These are phyloP conservation scores for Ogataea hybrid DNA, from an alignment of 1,139 yeast species.

Conservation along the genomic window DNA sequence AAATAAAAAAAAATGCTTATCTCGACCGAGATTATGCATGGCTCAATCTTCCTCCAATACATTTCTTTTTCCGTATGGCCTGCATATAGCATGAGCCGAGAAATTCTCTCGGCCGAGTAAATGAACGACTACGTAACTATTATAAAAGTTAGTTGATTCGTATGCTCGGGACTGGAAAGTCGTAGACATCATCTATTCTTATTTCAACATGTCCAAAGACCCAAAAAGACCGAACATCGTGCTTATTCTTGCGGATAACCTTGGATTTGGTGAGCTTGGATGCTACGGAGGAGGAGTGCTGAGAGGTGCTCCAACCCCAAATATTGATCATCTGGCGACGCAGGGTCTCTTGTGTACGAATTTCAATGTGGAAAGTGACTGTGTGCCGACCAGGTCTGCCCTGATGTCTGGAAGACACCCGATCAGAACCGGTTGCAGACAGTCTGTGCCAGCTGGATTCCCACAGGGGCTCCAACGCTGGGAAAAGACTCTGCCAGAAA, in stretches of 20 bases:
- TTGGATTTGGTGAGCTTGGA: conserved; percentile 1
- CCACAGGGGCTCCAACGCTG: neutral
- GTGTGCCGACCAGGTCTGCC: conserved; percentile 1
- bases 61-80: conserved; percentile 1
- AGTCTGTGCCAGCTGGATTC: neutral
- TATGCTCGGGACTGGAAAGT: conserved; percentile 1
- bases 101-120: conserved; percentile 1
- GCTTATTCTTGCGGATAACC: conserved; percentile 1
- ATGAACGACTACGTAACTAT: conserved; percentile 1
- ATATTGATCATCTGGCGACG: conserved; percentile 1
- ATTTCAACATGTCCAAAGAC: conserved; percentile 1
- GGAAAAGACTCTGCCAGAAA: neutral
- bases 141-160: conserved; percentile 1
- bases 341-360: conserved; percentile 1
- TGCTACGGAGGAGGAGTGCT: conserved; percentile 1
- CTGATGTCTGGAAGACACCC: conserved; percentile 1
- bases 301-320: conserved; percentile 2
- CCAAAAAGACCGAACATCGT: conserved; percentile 1
- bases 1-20: conserved; percentile 1
- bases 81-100: conserved; percentile 1
- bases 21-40: conserved; percentile 1
- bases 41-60: conserved; percentile 1
- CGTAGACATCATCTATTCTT: conserved; percentile 1
- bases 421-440: neutral
- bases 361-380: conserved; percentile 1